Evolutionary conservation across 139 green algal genomes (phyloP).

Genomic region (Raphidocelis subcapitata): DNA sequence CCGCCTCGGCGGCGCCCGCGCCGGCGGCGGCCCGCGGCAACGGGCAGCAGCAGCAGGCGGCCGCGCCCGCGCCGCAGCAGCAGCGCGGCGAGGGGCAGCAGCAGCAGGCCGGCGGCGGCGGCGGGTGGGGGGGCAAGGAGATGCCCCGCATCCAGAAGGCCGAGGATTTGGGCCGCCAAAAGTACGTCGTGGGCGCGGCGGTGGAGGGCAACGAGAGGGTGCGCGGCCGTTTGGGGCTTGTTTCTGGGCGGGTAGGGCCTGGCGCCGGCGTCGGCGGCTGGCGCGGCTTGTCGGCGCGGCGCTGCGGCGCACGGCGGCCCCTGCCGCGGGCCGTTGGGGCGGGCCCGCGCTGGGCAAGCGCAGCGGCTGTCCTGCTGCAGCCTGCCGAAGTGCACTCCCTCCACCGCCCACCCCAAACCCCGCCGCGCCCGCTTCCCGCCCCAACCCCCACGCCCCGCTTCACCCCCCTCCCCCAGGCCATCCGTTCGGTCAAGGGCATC

Average conservation of each 20-base stretch:
- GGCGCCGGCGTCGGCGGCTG: too few relatives aligned
- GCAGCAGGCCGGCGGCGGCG: not conserved
- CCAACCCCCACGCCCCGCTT: not conserved
- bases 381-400: too few relatives aligned
- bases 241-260: too few relatives aligned
- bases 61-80: not conserved
- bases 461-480: constrained; percentile 54
- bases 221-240: not conserved
- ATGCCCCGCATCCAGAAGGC: constrained; percentile 7
- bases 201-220: constrained; percentile 4
- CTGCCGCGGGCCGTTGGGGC: too few relatives aligned
- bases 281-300: too few relatives aligned
- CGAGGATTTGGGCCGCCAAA: not conserved
- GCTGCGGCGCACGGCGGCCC: too few relatives aligned
- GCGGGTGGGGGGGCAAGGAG: not conserved
- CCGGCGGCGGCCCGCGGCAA: not conserved
- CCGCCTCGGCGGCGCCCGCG: not conserved
- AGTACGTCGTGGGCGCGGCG: not conserved
- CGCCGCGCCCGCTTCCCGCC: too few relatives aligned
- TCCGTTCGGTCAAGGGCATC: constrained; percentile 92
- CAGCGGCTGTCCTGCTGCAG: too few relatives aligned
- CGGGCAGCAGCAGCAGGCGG: not conserved
- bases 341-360: too few relatives aligned
- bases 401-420: too few relatives aligned
- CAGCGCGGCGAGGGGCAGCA: not conserved